Percentiles rank a stretch among this genome's conserved stretches.
Conservation (phyloP, 2,329 filamentous ascomycete species). For the Colletotrichum endophyticum region DNA sequence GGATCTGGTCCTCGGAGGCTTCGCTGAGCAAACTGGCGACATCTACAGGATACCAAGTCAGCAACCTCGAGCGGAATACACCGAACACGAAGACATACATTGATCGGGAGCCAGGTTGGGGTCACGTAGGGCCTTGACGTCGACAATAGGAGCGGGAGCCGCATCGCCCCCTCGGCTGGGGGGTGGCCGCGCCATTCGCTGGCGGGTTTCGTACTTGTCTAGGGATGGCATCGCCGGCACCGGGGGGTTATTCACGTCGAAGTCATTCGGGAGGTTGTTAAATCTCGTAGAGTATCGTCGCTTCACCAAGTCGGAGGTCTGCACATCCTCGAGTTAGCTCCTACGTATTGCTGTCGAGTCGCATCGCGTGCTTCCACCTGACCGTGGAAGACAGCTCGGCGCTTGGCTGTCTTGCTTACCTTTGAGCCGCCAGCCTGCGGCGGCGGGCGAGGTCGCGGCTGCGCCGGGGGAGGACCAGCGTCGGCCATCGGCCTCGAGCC, state of each 20-base stretch:
- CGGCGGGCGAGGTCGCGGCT: slow-evolving; percentile 38
- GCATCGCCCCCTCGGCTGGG: slow-evolving; percentile 53
- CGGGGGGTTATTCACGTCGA: slow-evolving; percentile 71
- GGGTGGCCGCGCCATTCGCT: slow-evolving; percentile 55
- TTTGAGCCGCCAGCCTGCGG: slow-evolving; percentile 59
- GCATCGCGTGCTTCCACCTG: background rate
- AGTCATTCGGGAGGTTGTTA: slow-evolving; percentile 75
- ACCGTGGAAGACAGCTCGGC: background rate
- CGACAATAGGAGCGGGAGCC: slow-evolving; percentile 68
- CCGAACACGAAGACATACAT: slow-evolving; percentile 54
- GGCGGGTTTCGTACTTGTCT: slow-evolving; percentile 61
- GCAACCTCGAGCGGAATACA: background rate
- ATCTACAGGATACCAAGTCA: slow-evolving; percentile 41
- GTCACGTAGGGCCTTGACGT: slow-evolving; percentile 79
- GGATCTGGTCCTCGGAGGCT: slow-evolving; percentile 86
- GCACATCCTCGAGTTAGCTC: slow-evolving; percentile 8
- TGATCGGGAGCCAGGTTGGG: slow-evolving; percentile 80
- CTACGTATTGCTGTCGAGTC: background rate
- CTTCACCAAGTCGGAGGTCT: slow-evolving; percentile 87
- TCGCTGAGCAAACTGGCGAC: slow-evolving; percentile 78
- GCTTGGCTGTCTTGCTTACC: slow-evolving; percentile 39
- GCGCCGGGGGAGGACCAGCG: slow-evolving; percentile 6
- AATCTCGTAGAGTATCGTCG: slow-evolving; percentile 93
- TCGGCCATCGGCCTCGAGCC: slow-evolving; percentile 23
- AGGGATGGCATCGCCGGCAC: slow-evolving; percentile 71